Conservation (phyloP, 257 asterid species). For the Scutellaria baicalensis region DNA sequence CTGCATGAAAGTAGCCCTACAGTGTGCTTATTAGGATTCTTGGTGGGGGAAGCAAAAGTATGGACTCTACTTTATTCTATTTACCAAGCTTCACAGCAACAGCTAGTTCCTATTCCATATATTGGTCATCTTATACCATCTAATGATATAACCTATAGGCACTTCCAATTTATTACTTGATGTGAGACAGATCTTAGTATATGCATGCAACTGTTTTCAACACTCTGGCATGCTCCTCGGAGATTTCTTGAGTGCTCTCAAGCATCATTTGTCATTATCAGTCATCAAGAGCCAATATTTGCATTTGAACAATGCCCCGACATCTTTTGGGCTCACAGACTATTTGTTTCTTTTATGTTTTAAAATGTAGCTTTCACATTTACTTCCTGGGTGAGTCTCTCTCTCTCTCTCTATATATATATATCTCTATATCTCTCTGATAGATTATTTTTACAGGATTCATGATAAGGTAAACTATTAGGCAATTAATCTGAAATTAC, state of each 20-base stretch:
- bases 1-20: neutral
- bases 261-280: conserved; percentile 2
- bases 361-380: neutral
- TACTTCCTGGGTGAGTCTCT: neutral
- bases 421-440: no score
- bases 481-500: neutral
- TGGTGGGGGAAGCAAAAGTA: neutral
- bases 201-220: neutral
- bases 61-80: neutral
- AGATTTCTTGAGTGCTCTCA: neutral
- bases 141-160: neutral
- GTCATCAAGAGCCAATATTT: neutral
- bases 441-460: neutral
- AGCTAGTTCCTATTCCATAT: neutral
- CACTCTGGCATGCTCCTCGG: neutral
- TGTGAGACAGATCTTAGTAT: neutral
- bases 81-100: neutral
- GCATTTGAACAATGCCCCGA: neutral
- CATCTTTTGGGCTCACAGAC: neutral
- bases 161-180: neutral
- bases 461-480: neutral
- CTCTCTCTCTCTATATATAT: neutral
- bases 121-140: neutral
- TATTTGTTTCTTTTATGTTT: neutral
- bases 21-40: neutral